Base-by-base conservation (phyloP, 1,284 basidiomycete genomes). In the Cryptococcus sp. region DNA sequence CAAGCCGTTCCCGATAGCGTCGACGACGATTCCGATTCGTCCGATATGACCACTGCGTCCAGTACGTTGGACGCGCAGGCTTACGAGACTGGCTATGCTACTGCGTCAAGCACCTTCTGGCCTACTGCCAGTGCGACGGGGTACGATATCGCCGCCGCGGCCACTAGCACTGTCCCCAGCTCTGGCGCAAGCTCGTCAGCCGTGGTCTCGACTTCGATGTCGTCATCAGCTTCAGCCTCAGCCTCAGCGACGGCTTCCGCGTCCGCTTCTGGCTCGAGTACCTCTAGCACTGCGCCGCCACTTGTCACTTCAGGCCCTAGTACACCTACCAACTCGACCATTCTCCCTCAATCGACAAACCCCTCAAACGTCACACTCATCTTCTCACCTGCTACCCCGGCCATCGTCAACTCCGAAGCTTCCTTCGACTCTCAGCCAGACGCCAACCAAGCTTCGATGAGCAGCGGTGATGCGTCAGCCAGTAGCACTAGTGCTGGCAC, bases 201-300 rank as follows among this genome's bases (percentile, higher is more conserved):
- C 42, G n/a, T 15, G 7, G 42, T 15, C 16, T 15, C 42, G n/a
- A 19, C 16, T 8, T 15, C 42, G 22, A 54, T 53, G 11, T 31
- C 27, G 23, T 6, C 16, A 19, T 59, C 53, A 3, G 17, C 23
- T 25, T 60, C 56, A 5, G 27, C 55, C n/a, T 53, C 57, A 15
- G 40, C 57, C 10, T 49, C 59, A 23, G 40, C 38, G 1, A 40
- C 53, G 1, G 38, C 31, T 11, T 4, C 52, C n/a, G 39, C 54
- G 8, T 35, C 54, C n/a, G 39, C 54, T 16, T 35, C 54, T 31
- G 6, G 16, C 23, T 53, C 59, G 11, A 41, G 57, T 16, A 35
- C 51, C n/a, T 40, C 53, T 10, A 46, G 51, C 69, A 72, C 70
- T 78, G 78, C 68, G 84, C 84, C 65, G n/a, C 50, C 61, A 15